Conservation (phyloP, 2,329 filamentous ascomycete species). For the Seiridium unicorne region DNA sequence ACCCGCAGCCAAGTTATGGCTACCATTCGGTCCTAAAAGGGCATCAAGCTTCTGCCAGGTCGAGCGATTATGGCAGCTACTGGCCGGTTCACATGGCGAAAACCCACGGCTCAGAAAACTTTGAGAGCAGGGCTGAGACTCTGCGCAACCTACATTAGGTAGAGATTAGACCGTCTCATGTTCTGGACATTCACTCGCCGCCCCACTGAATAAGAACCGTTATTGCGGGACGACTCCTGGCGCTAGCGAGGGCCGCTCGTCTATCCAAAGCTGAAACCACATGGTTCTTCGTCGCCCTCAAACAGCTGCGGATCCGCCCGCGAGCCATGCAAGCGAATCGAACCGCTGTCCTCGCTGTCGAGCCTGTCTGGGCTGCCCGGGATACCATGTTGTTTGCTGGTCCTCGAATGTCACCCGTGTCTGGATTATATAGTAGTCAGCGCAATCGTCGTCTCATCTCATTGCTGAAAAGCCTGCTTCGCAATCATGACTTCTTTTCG, state of each 20-base stretch:
- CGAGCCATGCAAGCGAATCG: neutral
- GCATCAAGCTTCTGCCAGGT: too few relatives aligned
- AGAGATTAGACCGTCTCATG: neutral
- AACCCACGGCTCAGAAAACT: too few relatives aligned
- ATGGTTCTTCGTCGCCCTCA: neutral
- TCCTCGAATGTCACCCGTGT: neutral
- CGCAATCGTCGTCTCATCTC: neutral
- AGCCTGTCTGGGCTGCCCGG: neutral
- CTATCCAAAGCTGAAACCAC: constrained; percentile 4
- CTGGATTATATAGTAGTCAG: neutral
- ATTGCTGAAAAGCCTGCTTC: neutral
- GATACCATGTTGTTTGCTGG: too few relatives aligned
- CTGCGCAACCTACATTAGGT: neutral
- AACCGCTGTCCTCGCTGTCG: neutral
- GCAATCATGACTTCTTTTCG: neutral
- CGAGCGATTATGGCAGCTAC: too few relatives aligned
- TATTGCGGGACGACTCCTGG: neutral
- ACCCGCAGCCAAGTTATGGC: too few relatives aligned
- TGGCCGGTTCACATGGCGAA: too few relatives aligned
- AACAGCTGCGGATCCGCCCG: neutral
- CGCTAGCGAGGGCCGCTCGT: neutral
- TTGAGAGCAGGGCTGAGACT: too few relatives aligned
- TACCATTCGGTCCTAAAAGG: too few relatives aligned
- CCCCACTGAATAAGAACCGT: neutral
- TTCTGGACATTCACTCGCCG: neutral